Conservation (phyloP, 768 basidiomycete genomes). For the Collybiopsis confluens region DNA sequence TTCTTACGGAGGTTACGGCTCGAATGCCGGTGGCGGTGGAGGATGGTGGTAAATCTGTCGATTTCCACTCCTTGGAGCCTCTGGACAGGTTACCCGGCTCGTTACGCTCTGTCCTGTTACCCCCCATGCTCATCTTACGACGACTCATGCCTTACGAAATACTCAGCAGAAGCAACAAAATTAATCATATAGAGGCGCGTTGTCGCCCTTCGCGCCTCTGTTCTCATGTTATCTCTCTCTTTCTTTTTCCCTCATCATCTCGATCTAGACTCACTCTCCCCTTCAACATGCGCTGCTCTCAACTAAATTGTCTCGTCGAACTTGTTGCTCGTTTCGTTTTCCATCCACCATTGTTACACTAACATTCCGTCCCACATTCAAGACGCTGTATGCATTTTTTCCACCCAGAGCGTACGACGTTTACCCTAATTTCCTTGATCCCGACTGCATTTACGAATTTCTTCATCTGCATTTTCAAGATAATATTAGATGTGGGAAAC, state of each 20-base stretch:
- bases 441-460: background rate
- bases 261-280: conserved; percentile 50
- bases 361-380: conserved; percentile 4
- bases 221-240: conserved; percentile 7
- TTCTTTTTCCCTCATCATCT: conserved; percentile 21
- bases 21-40: conserved; percentile 23
- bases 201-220: background rate
- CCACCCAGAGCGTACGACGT: conserved; percentile 5
- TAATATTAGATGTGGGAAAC: conserved; percentile 8
- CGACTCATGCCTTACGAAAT: conserved; percentile 3
- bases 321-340: conserved; percentile 16
- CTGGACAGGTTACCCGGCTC: conserved; percentile 14
- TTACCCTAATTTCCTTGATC: conserved; percentile 7
- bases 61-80: conserved; percentile 2
- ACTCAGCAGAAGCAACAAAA: conserved; percentile 12
- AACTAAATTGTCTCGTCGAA: conserved; percentile 44
- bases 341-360: conserved; percentile 14
- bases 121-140: background rate
- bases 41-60: conserved; percentile 13
- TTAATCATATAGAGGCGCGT: background rate
- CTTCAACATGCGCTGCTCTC: background rate
- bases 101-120: conserved; percentile 2
- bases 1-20: conserved; percentile 17
- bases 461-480: background rate
- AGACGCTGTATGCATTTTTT: conserved; percentile 8